Evolutionary conservation across 2,329 filamentous ascomycete genomes (phyloP), one percentile per base, ranked within the genome.

Genomic region (Aspergillus transmontanensis): DNA sequence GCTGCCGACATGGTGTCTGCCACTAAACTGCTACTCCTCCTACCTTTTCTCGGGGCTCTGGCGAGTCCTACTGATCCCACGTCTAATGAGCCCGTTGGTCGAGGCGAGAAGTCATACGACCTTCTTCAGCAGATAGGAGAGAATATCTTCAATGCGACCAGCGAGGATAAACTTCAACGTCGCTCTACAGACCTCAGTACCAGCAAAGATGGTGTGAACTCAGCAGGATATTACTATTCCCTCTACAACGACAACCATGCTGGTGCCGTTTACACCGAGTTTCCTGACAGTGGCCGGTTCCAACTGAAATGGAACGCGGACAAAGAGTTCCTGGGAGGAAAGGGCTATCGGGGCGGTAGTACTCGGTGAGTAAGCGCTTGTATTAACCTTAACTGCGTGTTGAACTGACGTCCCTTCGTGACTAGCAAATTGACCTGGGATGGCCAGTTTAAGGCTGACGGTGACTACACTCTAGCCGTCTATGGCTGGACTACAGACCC

Each of bases 211-310:
- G 45, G 45, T 4, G 45, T 48, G 9, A 48, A 61, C 32, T n/a
- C 41, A 12, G 59, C 34, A 4, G 59, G 59, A 4, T 61, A 50
- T 19, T 61, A 61, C 36, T 61, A 61, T 32, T 61, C 54, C 3
- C 39, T 61, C 2, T 61, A 61, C 32, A 61, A 61, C 23, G 54
- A 46, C 32, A 61, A 61, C 43, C 39, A 46, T 7, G 59, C 59
- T 3, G 12, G 32, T 4, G 59, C 54, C 19, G 45, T 21, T 26
- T 61, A 61, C 45, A 61, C 59, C 12, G 54, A 61, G 32, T 32
- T 43, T 21, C 45, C 54, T 19, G 30, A 34, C 16, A 58, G 28
- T 46, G 54, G 59, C 7, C 43, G 57, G 23, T 61, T 61, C 26
- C 26, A 61, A 21, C 54, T 61, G 6, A 55, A 55, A 7, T 61